Base-by-base conservation (phyloP, 257 asterid genomes). In the Salvia hispanica region DNA sequence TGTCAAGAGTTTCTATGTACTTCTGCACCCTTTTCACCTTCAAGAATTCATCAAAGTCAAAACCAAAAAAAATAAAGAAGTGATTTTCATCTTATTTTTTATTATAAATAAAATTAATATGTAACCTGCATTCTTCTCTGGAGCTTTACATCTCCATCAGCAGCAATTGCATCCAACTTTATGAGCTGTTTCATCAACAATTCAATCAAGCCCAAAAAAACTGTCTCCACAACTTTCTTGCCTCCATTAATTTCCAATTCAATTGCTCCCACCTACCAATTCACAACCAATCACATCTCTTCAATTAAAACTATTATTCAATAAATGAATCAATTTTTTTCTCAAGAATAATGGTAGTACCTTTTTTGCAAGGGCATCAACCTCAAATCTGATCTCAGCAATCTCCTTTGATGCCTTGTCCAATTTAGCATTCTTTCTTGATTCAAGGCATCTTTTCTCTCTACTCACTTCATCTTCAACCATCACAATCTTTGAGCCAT, bases 11-110 rank as follows among this genome's bases (percentile, higher is more conserved):
- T 77, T 93, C 97, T 4, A 93, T 88, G 73, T 83, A 84, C 63
- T 81, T 88, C 61, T 93, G 99, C 67, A 90, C 99, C 81, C 92
- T 88, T 64, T 87, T 93, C 73, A 92, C 98, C 98, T 92, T 52
- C 72, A 70, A 67, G 21, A 62, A 60, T 31, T 16, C 46, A 48
- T 50, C 2, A 8, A 37, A n/a, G 11, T 59, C n/a, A 28, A 55
- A 28, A 9, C 4, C 12, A 34, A 4, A 34, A 25, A 21, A 25
- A 25, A 25, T 7, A 2, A 10, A 52, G n/a, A 7, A 52, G 4
- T 6, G 4, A 52, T 18, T 16, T 52, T 15, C 2, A 51, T 52
- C 21, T 52, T 0, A 16, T 46, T 46, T 13, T 6, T 34, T 13
- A 25, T 25, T 25, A 25, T 25, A 1, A 25, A 34, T 34, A 44